A percentile compares a stretch with the other conserved stretches of the same genome.
Conservation (phyloP, 441 rosid genomes). For the Pelargonium fulgidum region DNA sequence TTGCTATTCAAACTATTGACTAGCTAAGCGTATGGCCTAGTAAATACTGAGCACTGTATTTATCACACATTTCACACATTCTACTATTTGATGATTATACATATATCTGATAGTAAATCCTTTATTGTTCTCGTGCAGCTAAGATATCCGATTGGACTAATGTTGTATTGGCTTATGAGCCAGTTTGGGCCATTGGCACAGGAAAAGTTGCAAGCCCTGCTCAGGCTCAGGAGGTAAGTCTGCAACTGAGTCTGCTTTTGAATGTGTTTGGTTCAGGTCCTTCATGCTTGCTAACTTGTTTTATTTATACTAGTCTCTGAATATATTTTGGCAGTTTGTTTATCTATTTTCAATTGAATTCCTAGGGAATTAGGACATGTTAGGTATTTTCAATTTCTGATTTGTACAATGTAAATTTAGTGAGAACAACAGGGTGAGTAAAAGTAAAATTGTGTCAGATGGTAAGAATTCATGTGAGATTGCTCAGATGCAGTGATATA, state of each 20-base stretch:
- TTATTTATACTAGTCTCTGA: neutral
- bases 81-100: neutral
- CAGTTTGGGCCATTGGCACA: slow-evolving; percentile 77
- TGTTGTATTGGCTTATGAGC: slow-evolving; percentile 65
- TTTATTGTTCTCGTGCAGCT: slow-evolving; percentile 24
- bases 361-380: too few species aligned
- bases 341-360: too few species aligned
- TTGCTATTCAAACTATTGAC: neutral
- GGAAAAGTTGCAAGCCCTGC: slow-evolving; percentile 68
- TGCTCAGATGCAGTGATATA: too few species aligned
- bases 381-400: too few species aligned
- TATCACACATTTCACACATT: neutral
- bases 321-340: too few species aligned
- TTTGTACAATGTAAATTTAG: too few species aligned
- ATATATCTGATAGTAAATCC: neutral
- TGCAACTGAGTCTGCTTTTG: neutral
- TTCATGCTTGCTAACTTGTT: neutral
- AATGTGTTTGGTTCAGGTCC: neutral
- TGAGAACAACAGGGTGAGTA: too few species aligned
- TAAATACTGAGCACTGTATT: neutral
- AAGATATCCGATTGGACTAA: slow-evolving; percentile 42
- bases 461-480: too few species aligned
- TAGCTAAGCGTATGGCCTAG: neutral
- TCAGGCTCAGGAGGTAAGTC: slow-evolving; percentile 67
- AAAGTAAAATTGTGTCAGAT: too few species aligned